Evolutionary conservation across 164 flowering plant species (phyloP), one percentile per base, ranked within the genome.

Genomic region (Chloranthus sessilifolius): DNA sequence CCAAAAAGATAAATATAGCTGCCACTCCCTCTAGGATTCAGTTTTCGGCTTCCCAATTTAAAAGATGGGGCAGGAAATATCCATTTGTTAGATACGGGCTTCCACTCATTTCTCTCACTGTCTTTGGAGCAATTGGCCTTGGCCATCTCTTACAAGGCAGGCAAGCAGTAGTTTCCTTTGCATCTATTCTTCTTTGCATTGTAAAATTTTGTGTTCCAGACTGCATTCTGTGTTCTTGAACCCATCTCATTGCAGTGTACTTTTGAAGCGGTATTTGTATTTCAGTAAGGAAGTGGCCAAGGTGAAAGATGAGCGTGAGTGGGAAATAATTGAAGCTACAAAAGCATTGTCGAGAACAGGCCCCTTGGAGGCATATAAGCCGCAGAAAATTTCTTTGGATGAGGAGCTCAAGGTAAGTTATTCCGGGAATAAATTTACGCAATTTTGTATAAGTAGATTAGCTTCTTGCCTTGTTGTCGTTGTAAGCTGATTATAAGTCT

Each of bases 1-100:
- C 76, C 11, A 55, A 52, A 56, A 75, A 73, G 47, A 43, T 52
- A 28, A 55, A 61, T 36, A 19, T 50, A 5, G 52, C 52, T 1
- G 39, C 60, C 17, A 30, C 69, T 25, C 45, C 58, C 12, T 26
- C 67, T 16, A 75, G 47, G 52, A 50, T 67, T 56, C 68, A 69
- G 48, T 50, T 42, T 10, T 56, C 83, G 8, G 63, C 72, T 36
- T 46, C 79, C 4, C 64, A 71, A 15, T 84, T 84, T 58, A 84
- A 71, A 52, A 73, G 95, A 58, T 82, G 81, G 87, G 95, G 95
- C 28, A 79, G 97, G 53, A 78, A 43, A 54, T 50, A 77, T 47
- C 99, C 97, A 15, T 89, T 94, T 63, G 19, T 94, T 10, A 74
- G 95, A 70, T 94, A 86, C 50, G 99, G 99, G 24, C 78, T 94